Base-by-base conservation (phyloP, 192 early-diverging fungal genomes). In the Podila epigama region DNA sequence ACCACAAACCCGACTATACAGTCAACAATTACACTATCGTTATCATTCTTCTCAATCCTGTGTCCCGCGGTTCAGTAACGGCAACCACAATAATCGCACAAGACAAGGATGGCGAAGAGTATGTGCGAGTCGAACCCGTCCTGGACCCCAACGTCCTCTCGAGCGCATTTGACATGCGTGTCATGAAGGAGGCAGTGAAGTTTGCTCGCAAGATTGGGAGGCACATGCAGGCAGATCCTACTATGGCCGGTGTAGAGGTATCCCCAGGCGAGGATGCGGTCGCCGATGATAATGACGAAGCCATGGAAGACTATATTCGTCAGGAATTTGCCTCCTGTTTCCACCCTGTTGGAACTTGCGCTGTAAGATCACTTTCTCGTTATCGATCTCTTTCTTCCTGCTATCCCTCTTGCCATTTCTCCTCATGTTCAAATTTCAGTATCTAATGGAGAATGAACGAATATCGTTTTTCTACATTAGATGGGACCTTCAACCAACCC, bases 401-500 rank as follows among this genome's bases (percentile, higher is more conserved):
- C 16, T 20, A 2, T 13, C 7, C 10, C 10, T 6, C 28, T 25
- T 28, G 16, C 6, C 5, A 29, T 18, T 31, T 32, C 12, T 41
- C 33, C n/a, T 36, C n/a, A 37, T 31, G 8, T 33, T 66, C 10
- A 13, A 33, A 0, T 25, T 66, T 0, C n/a, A n/a, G n/a, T n/a
- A n/a, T n/a, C n/a, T n/a, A n/a, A n/a, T n/a, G n/a, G n/a, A n/a
- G n/a, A n/a, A n/a, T n/a, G n/a, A n/a, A n/a, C n/a, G n/a, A n/a
- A n/a, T n/a, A n/a, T n/a, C n/a, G n/a, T n/a, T 9, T 57, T 5
- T 3, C 31, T 32, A 5, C 22, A 10, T 4, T 11, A 60, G 57
- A 69, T 69, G 67, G 67, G 67, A 8, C 67, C 67, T 18, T 3
- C 28, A 11, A 42, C 33, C 27, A 59, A 55, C 58, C 50, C 58